Evolutionary conservation across 2,329 filamentous ascomycete species (phyloP), one percentile per base, ranked within the genome.

Genomic region (Parastagonospora avenae): DNA sequence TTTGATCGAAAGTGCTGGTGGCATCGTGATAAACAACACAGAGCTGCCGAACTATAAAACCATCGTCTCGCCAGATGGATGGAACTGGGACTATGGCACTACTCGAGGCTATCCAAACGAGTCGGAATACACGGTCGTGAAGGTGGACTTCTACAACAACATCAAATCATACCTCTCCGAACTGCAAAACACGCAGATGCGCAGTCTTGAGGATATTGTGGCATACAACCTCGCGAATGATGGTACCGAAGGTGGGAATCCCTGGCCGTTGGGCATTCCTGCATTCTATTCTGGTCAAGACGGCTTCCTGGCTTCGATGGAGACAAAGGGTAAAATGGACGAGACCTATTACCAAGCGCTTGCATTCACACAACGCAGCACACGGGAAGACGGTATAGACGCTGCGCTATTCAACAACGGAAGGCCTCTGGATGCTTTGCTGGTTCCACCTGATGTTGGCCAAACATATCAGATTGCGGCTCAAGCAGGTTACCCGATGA

Each of bases 401-500:
- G 83, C 83, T 9, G 89, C 88, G 2, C 77, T 92, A 6, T 60
- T 60, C 2, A 67, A 72, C 57, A 70, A 77, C 16, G 75, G 74
- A 4, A 66, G 70, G 2, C 57, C 72, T 15, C 75, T 91, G 1
- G 80, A 85, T 48, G 88, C 82, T 1, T 76, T 92, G 2, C 77
- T 92, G 1, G 85, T 90, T 0, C 88, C 88, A 4, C 79, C 87
- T 0, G 84, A 88, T 63, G 85, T 88, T 2, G 88, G 81, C 0
- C 86, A 89, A 68, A 82, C 83, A 4, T 85, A 85, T 55, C 85
- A 90, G 71, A 82, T 90, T 52, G 85, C 87, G 0, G 89, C 89
- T 0, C 87, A 91, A 72, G 89, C 89, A 7, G 88, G 88, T 0
- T 92, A 91, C 64, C 89, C 88, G 0, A 80, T 89, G 65, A 78